These are phyloP conservation scores for Globisporangium lucens DNA, from an alignment of 352 stramenopile genomes.

Conservation along the genomic window DNA sequence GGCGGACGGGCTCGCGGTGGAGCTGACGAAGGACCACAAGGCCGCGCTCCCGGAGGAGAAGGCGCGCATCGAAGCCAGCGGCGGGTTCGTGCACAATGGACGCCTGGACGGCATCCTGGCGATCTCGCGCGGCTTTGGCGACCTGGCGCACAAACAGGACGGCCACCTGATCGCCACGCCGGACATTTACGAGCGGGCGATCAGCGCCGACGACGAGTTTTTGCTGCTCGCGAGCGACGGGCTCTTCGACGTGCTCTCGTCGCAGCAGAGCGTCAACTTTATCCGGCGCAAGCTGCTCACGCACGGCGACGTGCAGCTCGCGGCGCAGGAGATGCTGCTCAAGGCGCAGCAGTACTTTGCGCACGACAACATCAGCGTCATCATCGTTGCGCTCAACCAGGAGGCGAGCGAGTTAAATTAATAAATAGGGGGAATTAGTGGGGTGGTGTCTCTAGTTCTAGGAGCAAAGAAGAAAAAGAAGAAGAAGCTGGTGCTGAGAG, in stretches of 20 bases:
- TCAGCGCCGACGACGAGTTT: conserved; percentile 81
- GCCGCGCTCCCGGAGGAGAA: conserved; percentile 73
- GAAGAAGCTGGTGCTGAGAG: not conserved
- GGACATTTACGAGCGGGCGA: conserved; percentile 67
- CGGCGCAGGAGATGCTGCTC: conserved; percentile 83
- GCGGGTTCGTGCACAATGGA: conserved; percentile 88
- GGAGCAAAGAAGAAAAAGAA: not conserved
- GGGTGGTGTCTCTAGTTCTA: conserved; percentile 4
- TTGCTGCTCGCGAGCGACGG: conserved; percentile 90
- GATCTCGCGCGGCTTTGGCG: conserved; percentile 87
- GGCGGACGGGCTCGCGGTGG: conserved; percentile 59
- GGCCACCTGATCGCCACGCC: conserved; percentile 84
- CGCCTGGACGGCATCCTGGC: conserved; percentile 85
- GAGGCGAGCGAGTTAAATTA: conserved; percentile 19
- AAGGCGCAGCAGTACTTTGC: conserved; percentile 88
- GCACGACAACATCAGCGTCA: conserved; percentile 90
- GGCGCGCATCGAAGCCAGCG: conserved; percentile 70
- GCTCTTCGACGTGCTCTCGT: conserved; percentile 90
- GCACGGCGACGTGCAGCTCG: conserved; percentile 87
- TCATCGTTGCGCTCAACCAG: conserved; percentile 87
- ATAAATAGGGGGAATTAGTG: conserved; percentile 15
- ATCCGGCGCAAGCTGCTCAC: conserved; percentile 83
- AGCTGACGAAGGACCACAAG: conserved; percentile 89
- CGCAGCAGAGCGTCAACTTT: conserved; percentile 90
- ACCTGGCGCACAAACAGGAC: conserved; percentile 86